Conservation (phyloP, 495 filamentous ascomycete genomes). For the Tricharina praecox region DNA sequence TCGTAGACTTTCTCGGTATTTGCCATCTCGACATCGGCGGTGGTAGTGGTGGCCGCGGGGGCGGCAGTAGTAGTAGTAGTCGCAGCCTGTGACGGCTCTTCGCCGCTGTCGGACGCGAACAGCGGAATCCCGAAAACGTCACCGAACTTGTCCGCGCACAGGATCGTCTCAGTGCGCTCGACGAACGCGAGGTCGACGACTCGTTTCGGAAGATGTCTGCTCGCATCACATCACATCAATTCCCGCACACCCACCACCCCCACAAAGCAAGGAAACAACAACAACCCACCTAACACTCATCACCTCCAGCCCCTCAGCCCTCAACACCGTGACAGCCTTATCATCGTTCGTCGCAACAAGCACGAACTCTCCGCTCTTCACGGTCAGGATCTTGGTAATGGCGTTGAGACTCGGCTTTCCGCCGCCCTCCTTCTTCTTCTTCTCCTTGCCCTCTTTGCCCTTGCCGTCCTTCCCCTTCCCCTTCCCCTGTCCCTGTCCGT, state of each 20-base stretch:
- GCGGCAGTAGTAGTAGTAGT: too few relatives aligned
- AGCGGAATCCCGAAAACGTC: conserved; percentile 87
- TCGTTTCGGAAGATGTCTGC: conserved; percentile 59
- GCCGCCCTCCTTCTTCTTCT: too few relatives aligned
- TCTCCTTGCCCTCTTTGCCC: conserved; percentile 1
- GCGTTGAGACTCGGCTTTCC: too few relatives aligned
- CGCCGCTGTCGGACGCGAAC: conserved; percentile 33
- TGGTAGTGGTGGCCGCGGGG: too few relatives aligned
- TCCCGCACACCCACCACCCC: too few relatives aligned
- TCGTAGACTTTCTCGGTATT: neutral
- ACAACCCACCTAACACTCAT: conserved; percentile 54
- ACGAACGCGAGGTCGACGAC: conserved; percentile 58
- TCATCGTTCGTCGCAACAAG: conserved; percentile 73
- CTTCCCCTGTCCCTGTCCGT: neutral
- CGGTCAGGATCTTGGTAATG: conserved; percentile 22
- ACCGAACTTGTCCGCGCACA: conserved; percentile 85
- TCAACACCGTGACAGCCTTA: conserved; percentile 73
- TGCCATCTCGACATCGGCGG: conserved; percentile 24
- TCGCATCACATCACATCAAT: too few relatives aligned
- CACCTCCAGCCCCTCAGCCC: conserved; percentile 43
- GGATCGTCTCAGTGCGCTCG: conserved; percentile 47
- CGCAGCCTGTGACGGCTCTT: too few relatives aligned
- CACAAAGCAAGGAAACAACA: too few relatives aligned
- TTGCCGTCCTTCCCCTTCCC: conserved; percentile 8
- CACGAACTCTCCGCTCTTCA: conserved; percentile 45